phyloP scores from a whole-genome alignment of 768 basidiomycete genomes.

The Rhizopogon sp. region DNA sequence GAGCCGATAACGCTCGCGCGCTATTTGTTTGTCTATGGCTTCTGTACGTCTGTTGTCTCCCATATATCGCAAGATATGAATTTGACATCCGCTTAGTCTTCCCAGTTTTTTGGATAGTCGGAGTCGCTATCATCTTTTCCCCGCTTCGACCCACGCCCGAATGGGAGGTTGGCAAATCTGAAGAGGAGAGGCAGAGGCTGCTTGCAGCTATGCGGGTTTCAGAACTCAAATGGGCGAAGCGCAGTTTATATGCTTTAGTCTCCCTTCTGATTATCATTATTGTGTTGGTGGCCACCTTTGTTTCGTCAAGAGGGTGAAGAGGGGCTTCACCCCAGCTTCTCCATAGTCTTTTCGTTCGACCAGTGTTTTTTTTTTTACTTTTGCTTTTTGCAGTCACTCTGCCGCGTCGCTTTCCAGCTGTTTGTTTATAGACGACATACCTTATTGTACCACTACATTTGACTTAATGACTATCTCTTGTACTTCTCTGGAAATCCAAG shows the following conservation, averaged over 20 bases:
- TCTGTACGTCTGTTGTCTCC: slow-evolving; percentile 36
- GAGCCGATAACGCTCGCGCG: slow-evolving; percentile 54
- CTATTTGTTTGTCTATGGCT: slow-evolving; percentile 61
- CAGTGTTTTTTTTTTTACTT: too few species aligned
- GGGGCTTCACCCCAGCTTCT: slow-evolving; percentile 2
- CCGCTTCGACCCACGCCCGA: slow-evolving; percentile 44
- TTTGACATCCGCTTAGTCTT: slow-evolving; percentile 38
- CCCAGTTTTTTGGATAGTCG: slow-evolving; percentile 58
- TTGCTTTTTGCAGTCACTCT: background rate
- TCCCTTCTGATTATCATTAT: slow-evolving; percentile 36
- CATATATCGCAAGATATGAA: slow-evolving; percentile 1
- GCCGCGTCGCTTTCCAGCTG: background rate
- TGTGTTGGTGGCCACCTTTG: slow-evolving; percentile 19
- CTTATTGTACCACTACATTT: background rate
- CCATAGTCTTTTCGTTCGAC: background rate
- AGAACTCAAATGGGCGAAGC: slow-evolving; percentile 53
- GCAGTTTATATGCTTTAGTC: slow-evolving; percentile 50
- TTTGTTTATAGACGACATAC: background rate
- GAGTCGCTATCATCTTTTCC: slow-evolving; percentile 48
- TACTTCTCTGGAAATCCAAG: too few species aligned
- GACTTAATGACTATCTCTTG: background rate
- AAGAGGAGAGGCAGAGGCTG: slow-evolving; percentile 42
- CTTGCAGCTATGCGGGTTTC: slow-evolving; percentile 41
- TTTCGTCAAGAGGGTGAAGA: slow-evolving; percentile 18
- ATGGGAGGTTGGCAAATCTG: slow-evolving; percentile 56